phyloP scores from a whole-genome alignment of 2,329 filamentous ascomycete species.

The Aspergillus sp. region DNA sequence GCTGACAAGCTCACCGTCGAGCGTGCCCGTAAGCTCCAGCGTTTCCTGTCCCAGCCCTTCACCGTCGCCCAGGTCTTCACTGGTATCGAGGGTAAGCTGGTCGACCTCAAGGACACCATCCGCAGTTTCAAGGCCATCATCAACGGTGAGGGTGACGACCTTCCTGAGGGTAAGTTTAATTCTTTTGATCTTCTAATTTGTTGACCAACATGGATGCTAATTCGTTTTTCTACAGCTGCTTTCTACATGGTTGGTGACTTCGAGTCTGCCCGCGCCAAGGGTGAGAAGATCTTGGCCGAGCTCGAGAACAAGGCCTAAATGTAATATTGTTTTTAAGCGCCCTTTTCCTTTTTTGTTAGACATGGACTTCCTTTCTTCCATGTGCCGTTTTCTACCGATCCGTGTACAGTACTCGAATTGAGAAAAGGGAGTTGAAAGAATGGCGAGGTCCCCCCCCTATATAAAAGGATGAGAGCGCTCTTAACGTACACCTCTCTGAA shows the following conservation, averaged over 20 bases:
- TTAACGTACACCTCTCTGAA: slow-evolving; percentile 21
- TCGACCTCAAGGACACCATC: slow-evolving; percentile 99
- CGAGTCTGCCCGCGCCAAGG: slow-evolving; percentile 89
- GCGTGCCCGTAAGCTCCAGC: slow-evolving; percentile 99
- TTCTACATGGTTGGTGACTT: slow-evolving; percentile 99
- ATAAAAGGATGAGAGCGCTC: slow-evolving; percentile 23
- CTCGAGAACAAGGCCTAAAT: slow-evolving; percentile 63
- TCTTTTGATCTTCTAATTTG: background rate
- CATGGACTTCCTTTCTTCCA: slow-evolving; percentile 36
- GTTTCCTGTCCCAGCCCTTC: slow-evolving; percentile 99
- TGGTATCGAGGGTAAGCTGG: slow-evolving; percentile 92
- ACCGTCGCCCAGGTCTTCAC: slow-evolving; percentile 73
- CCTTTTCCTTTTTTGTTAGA: slow-evolving; percentile 35
- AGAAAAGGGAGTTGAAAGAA: slow-evolving; percentile 37
- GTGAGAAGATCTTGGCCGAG: slow-evolving; percentile 99
- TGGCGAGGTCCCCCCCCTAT: slow-evolving; percentile 16
- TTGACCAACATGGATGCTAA: slow-evolving; percentile 8
- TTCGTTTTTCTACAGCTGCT: slow-evolving; percentile 52
- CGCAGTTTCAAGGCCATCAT: slow-evolving; percentile 96
- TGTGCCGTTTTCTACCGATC: slow-evolving; percentile 41
- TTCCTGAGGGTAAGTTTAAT: slow-evolving; percentile 75
- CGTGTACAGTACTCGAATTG: slow-evolving; percentile 46
- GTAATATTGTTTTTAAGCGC: slow-evolving; percentile 47
- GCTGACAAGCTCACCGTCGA: slow-evolving; percentile 99
- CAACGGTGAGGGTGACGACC: slow-evolving; percentile 88